Evolutionary conservation across 139 green algal genomes (phyloP).

Genomic region (Coelastrella sp.): DNA sequence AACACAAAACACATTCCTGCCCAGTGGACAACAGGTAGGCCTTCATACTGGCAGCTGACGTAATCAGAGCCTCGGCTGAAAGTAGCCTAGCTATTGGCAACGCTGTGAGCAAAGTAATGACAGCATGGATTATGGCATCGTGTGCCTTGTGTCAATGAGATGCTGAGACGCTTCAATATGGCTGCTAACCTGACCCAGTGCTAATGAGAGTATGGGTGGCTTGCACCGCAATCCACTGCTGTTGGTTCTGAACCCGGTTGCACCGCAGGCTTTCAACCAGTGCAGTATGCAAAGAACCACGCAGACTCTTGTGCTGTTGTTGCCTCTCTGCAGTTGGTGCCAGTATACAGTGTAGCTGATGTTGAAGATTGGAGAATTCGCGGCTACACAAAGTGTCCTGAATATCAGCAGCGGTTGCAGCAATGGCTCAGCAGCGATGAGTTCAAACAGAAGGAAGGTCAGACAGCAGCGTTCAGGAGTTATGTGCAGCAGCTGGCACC

Average conservation of each 20-base stretch:
- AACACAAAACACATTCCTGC: background rate
- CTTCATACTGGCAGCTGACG: no score
- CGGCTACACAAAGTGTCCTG: slow-evolving; percentile 59
- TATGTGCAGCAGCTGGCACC: slow-evolving; percentile 16
- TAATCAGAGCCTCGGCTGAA: no score
- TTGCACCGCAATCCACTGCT: no score
- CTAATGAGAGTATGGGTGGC: no score
- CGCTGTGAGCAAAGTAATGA: no score
- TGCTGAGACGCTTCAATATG: no score
- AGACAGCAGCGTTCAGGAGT: background rate
- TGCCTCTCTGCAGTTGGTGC: slow-evolving; percentile 52
- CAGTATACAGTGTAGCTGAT: slow-evolving; percentile 62
- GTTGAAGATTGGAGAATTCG: slow-evolving; percentile 57
- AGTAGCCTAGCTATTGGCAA: no score
- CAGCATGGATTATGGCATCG: no score
- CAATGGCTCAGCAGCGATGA: slow-evolving; percentile 52
- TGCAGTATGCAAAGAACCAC: background rate
- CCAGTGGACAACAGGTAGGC: background rate
- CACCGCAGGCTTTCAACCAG: background rate
- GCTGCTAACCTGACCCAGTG: no score
- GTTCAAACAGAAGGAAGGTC: slow-evolving; percentile 54
- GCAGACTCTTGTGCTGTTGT: background rate
- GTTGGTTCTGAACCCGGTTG: no score
- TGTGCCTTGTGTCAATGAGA: no score
- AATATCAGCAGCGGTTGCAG: slow-evolving; percentile 48